Base-by-base conservation (phyloP, 2,329 filamentous ascomycete genomes). In the Neurospora crassa region DNA sequence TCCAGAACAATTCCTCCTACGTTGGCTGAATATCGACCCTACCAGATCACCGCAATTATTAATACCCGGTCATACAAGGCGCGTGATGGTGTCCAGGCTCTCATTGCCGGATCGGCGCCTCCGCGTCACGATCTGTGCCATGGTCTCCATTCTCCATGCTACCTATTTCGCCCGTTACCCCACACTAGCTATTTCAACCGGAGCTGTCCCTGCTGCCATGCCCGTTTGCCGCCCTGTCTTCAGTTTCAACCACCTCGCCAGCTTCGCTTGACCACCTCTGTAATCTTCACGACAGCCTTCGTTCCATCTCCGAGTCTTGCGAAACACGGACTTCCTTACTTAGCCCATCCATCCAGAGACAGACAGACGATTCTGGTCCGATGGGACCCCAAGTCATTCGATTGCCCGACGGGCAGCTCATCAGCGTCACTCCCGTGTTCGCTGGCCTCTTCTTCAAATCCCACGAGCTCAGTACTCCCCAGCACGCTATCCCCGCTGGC, bases 391-490 rank as follows among this genome's bases (percentile, higher is more conserved):
- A 81, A 40, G 79, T 87, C 67, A 84, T 94, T 72, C 88, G 91
- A 80, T 85, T 98, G 75, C 95, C 95, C 68, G 96, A 97, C 82
- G 95, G 94, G 78, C 93, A 96, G 82, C 90, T 86, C 74, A 87
- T 96, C 78, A 91, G 90, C 3, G 91, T 97, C 41, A 89, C 89
- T 16, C 92, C 94, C 0, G 93, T 97, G 37, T 97, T 97, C 79
- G 93, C 92, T n/a, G 95, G 95, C 41, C 86, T 96, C 71, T 92
- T 91, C 77, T 97, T 97, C 89, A 96, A 94, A 80, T 88, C 90
- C 71, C 91, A 93, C 78, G 91, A 96, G 73, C 83, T 92, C 74
- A 91, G 87, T 77, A 83, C 86, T 37, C 88, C 91, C 77, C 87
- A 88, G 76, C 90, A 89, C 69, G 87, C 90, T 4, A 94, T 93